Conservation (phyloP, 2,329 filamentous ascomycete species). For the Acrocalymma vagum region DNA sequence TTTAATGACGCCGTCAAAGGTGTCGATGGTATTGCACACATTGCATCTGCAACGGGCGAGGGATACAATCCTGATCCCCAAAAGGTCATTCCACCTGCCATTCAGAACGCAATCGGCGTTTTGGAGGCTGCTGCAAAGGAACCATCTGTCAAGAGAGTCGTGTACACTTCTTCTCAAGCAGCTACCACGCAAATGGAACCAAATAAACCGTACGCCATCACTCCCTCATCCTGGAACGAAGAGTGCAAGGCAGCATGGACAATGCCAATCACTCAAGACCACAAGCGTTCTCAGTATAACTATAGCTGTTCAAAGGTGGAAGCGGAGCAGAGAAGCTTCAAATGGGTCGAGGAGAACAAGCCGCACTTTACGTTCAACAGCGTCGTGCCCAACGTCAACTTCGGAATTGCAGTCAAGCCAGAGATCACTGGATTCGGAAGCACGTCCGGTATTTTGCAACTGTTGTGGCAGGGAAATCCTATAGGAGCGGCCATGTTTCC, state of each 20-base stretch:
- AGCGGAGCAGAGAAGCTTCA: slow-evolving; percentile 53
- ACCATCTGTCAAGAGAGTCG: slow-evolving; percentile 50
- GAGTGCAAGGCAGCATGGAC: slow-evolving; percentile 42
- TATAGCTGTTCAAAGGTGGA: slow-evolving; percentile 54
- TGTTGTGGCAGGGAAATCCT: slow-evolving; percentile 15
- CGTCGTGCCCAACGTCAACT: slow-evolving; percentile 33
- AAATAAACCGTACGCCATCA: slow-evolving; percentile 42
- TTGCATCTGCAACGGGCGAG: slow-evolving; percentile 47
- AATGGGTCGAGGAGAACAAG: slow-evolving; percentile 52
- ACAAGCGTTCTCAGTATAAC: slow-evolving; percentile 28
- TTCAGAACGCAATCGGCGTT: slow-evolving; percentile 42
- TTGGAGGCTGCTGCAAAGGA: slow-evolving; percentile 51
- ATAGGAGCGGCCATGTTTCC: slow-evolving; percentile 6
- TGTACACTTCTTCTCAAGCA: slow-evolving; percentile 50
- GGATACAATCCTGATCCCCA: slow-evolving; percentile 52
- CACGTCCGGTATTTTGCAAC: slow-evolving; percentile 13
- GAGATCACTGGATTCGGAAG: slow-evolving; percentile 24
- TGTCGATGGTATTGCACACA: slow-evolving; percentile 50
- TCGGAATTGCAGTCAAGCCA: slow-evolving; percentile 35
- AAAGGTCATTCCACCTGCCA: slow-evolving; percentile 50
- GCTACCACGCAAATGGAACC: slow-evolving; percentile 40
- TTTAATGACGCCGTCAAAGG: slow-evolving; percentile 53
- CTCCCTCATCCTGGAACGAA: slow-evolving; percentile 42
- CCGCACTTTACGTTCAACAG: slow-evolving; percentile 54
- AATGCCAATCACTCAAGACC: slow-evolving; percentile 21